A percentile compares a stretch with the other conserved stretches of the same genome.
phyloP scores from a whole-genome alignment of 176 grass and related monocot species.

The Aegilops sharonensis region DNA sequence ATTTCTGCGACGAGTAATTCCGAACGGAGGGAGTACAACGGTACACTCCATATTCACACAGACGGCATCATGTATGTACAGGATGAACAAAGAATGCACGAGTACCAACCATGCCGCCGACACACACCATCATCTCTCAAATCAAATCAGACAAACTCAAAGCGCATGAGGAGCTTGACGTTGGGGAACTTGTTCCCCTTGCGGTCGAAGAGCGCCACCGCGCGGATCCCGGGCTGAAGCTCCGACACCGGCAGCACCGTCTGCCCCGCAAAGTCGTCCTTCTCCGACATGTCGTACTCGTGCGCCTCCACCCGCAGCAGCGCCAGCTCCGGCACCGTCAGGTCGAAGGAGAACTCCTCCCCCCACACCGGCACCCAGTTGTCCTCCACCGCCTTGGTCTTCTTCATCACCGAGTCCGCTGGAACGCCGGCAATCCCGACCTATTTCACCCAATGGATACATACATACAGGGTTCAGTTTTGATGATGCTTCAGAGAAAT shows the following conservation, averaged over 20 bases:
- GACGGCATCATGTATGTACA: not conserved
- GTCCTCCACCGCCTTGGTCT: slow-evolving; percentile 79
- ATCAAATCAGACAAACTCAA: slow-evolving; percentile 50
- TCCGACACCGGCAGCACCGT: slow-evolving; percentile 71
- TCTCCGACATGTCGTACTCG: slow-evolving; percentile 96
- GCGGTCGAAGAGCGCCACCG: slow-evolving; percentile 64
- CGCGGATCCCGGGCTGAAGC: slow-evolving; percentile 69
- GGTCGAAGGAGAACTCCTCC: slow-evolving; percentile 64
- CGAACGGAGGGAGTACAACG: no score
- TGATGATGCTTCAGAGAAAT: no score
- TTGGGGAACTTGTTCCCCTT: slow-evolving; percentile 57
- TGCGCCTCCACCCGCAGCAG: slow-evolving; percentile 85
- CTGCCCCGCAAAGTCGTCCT: slow-evolving; percentile 94
- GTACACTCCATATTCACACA: not conserved
- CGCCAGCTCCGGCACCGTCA: slow-evolving; percentile 75
- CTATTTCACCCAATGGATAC: not conserved
- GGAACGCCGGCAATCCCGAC: slow-evolving; percentile 82
- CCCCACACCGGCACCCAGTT: slow-evolving; percentile 87
- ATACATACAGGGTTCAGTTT: not conserved
- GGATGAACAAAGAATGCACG: slow-evolving; percentile 3
- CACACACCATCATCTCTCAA: not conserved
- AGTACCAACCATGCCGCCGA: not conserved
- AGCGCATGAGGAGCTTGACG: slow-evolving; percentile 85
- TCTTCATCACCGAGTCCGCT: slow-evolving; percentile 55
- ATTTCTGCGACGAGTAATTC: no score